Percentiles rank a stretch among this genome's conserved stretches.
Evolutionary conservation across 768 basidiomycete species (phyloP).

Genomic region (Basidioascus undulatus): DNA sequence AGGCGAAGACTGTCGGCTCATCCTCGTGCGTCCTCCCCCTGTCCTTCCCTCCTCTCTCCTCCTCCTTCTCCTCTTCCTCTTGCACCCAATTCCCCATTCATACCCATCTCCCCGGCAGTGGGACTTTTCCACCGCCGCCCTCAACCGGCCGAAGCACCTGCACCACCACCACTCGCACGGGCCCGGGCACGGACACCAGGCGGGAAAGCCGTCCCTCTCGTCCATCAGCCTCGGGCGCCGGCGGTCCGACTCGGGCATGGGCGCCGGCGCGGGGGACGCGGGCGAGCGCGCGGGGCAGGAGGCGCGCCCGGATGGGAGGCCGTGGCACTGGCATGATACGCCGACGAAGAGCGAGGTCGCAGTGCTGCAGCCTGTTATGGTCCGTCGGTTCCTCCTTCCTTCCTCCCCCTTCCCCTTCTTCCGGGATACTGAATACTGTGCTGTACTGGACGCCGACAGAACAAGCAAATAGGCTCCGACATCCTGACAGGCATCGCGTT

Average conservation of each 20-base stretch:
- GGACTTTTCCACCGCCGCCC: conserved; percentile 75
- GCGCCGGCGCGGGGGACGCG: conserved; percentile 16
- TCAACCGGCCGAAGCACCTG: conserved; percentile 60
- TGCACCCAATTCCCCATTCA: neutral
- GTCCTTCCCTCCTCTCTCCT: conserved; percentile 5
- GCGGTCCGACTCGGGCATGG: conserved; percentile 28
- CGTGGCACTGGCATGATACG: conserved; percentile 43
- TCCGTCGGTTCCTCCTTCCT: conserved; percentile 19
- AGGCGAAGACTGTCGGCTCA: conserved; percentile 86
- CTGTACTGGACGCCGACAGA: conserved; percentile 23
- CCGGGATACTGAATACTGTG: neutral
- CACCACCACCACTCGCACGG: conserved; percentile 9
- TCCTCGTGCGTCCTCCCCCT: conserved; percentile 34
- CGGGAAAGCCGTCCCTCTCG: conserved; percentile 33
- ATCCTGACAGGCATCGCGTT: conserved; percentile 50
- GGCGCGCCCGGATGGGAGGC: neutral
- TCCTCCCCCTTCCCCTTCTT: neutral
- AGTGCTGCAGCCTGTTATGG: conserved; percentile 69
- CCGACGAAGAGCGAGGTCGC: conserved; percentile 78
- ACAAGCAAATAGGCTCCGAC: conserved; percentile 60
- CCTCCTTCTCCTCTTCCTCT: neutral
- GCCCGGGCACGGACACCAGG: conserved; percentile 27
- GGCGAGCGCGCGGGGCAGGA: conserved; percentile 16
- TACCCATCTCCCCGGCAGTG: conserved; percentile 33
- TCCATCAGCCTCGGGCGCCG: conserved; percentile 34